These are phyloP conservation scores for Ogataea zsoltii DNA, from an alignment of 805 yeast genomes.

Conservation along the genomic window DNA sequence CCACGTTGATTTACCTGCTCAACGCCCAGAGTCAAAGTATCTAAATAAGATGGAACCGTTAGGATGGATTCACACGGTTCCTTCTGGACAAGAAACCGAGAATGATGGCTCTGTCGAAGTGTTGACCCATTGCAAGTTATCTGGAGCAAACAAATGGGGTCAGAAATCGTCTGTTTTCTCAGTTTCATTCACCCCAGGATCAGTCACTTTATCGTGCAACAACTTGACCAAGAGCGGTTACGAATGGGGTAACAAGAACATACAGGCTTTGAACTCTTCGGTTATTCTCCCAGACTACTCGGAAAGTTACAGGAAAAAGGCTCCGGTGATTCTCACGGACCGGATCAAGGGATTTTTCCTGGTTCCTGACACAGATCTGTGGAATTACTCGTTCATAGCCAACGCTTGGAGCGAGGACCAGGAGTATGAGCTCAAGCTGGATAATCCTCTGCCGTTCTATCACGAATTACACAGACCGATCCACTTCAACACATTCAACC, in stretches of 20 bases:
- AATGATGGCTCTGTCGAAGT: conserved; percentile 72
- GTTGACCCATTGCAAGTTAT: conserved; percentile 52
- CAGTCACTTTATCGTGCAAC: conserved; percentile 72
- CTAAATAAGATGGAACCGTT: conserved; percentile 68
- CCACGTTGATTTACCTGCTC: conserved; percentile 59
- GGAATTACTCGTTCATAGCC: conserved; percentile 93
- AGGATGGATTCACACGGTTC: conserved; percentile 94
- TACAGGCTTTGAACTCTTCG: conserved; percentile 50
- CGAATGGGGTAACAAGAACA: conserved; percentile 73
- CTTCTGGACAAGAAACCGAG: conserved; percentile 52
- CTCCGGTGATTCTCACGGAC: conserved; percentile 75
- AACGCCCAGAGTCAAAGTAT: conserved; percentile 42
- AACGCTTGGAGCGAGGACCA: conserved; percentile 73
- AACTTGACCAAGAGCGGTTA: conserved; percentile 63
- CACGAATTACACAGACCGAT: conserved; percentile 85
- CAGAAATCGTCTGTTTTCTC: conserved; percentile 54
- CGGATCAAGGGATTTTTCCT: conserved; percentile 77
- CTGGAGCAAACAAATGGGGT: conserved; percentile 41
- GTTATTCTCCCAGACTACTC: conserved; percentile 76
- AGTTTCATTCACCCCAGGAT: conserved; percentile 80
- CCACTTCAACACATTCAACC: conserved; percentile 78
- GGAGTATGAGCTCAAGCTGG: conserved; percentile 65
- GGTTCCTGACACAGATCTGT: conserved; percentile 79
- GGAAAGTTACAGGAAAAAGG: conserved; percentile 54
- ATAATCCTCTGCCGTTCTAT: conserved; percentile 79